Percentiles rank a stretch among this genome's conserved stretches.
These are phyloP conservation scores for Plectosphaerella plurivora DNA, from an alignment of 2,329 filamentous ascomycete genomes.

Conservation along the genomic window DNA sequence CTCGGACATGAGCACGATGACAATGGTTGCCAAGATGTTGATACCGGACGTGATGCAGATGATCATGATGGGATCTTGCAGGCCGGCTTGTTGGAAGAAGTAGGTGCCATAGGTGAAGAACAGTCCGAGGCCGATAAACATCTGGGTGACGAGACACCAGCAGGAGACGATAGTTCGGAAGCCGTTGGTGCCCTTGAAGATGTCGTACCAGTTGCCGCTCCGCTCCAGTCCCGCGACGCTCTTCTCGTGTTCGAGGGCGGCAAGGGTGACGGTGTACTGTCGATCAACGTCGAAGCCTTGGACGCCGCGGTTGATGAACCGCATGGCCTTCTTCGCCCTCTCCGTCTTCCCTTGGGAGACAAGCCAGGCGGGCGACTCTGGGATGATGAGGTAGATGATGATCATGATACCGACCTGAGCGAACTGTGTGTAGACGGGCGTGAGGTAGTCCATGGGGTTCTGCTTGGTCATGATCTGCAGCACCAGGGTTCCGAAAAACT, in stretches of 20 bases:
- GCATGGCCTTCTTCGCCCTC: constrained; percentile 13
- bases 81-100: constrained; percentile 27
- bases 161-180: constrained; percentile 20
- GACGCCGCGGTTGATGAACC: constrained; percentile 16
- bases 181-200: constrained; percentile 21
- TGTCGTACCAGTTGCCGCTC: constrained; percentile 14
- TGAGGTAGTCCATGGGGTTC: constrained; percentile 27
- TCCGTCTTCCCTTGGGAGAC: constrained; percentile 15
- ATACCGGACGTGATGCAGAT: constrained; percentile 13
- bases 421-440: constrained; percentile 39
- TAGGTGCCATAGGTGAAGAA: constrained; percentile 13
- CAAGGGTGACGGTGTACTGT: constrained; percentile 16
- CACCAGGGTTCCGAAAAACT: constrained; percentile 34
- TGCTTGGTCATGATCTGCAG: constrained; percentile 26
- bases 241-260: constrained; percentile 17
- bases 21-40: constrained; percentile 11
- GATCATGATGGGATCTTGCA: constrained; percentile 14
- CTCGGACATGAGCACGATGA: constrained; percentile 4
- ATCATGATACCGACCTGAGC: constrained; percentile 34
- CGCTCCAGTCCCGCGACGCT: constrained; percentile 13
- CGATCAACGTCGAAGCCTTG: constrained; percentile 21
- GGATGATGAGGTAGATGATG: constrained; percentile 31
- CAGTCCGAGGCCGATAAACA: background rate
- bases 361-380: constrained; percentile 35
- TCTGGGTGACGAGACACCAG: constrained; percentile 16